phyloP scores from a whole-genome alignment of 2,329 filamentous ascomycete genomes.

The Curvularia hawaiiensis region DNA sequence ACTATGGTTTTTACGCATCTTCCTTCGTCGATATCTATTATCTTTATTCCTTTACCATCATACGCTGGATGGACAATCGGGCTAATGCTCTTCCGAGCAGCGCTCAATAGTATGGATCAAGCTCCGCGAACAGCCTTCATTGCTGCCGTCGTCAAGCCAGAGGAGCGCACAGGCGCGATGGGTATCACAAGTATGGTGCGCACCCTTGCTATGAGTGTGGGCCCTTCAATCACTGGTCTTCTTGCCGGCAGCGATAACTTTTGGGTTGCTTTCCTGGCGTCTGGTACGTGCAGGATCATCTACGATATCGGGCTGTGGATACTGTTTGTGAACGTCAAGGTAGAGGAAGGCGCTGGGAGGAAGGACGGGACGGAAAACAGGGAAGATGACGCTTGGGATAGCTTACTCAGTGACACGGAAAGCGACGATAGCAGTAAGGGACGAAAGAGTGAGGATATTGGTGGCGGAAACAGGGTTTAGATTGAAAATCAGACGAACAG shows the following conservation, averaged over 20 bases:
- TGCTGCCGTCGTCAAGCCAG: conserved; percentile 67
- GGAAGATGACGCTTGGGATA: conserved; percentile 37
- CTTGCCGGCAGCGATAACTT: conserved; percentile 43
- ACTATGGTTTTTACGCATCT: conserved; percentile 58
- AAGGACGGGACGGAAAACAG: conserved; percentile 30
- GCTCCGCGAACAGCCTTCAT: conserved; percentile 70
- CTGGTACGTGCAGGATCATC: conserved; percentile 41
- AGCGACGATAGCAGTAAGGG: conserved; percentile 28
- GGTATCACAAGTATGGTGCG: conserved; percentile 67
- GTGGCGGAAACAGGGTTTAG: conserved; percentile 16
- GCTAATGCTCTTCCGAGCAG: conserved; percentile 64
- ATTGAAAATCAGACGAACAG: neutral
- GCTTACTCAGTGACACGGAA: conserved; percentile 38
- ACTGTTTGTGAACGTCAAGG: conserved; percentile 46
- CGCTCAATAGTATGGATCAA: conserved; percentile 73
- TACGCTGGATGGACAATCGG: conserved; percentile 58
- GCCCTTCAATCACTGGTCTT: conserved; percentile 47
- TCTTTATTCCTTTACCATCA: conserved; percentile 60
- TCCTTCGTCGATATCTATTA: conserved; percentile 64
- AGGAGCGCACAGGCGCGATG: conserved; percentile 72
- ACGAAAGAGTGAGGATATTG: conserved; percentile 33
- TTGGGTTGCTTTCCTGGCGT: conserved; percentile 47
- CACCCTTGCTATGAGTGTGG: conserved; percentile 61
- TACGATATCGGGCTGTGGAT: conserved; percentile 48
- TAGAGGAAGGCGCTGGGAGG: conserved; percentile 25